Evolutionary conservation across 768 basidiomycete species (phyloP), one percentile per base, ranked within the genome.

Genomic region (Ramaria sp.): DNA sequence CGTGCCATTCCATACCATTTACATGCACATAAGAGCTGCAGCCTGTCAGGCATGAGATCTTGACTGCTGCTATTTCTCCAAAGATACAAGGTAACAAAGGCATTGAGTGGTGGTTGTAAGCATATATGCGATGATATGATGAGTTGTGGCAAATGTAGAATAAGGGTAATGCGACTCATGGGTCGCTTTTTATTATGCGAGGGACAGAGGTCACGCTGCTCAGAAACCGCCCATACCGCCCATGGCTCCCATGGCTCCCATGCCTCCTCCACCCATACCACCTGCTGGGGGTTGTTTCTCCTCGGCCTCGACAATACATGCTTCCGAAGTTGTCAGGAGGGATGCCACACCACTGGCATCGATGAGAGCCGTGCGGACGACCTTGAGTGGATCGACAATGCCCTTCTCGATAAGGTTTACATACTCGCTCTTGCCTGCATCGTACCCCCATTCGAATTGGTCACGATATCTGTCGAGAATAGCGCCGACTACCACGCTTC

Each of bases 311-410:
- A 97, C 93, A 41, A 98, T 80, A 68, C 89, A 88, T 42, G 82
- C 86, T 75, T 98, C 94, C 63, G 86, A 89, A 52, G 94, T 98
- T 49, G 92, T 92, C 71, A 97, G 74, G 69, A 98, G 73, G 60
- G 84, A 88, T 3, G 94, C 91, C n/a, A 97, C 94, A 66, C 95
- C 93, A 22, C 80, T 76, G 0, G 95, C 94, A 67, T 98, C 94
- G 1, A 94, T 83, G 30, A 97, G 76, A 1, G 92, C 92, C 2
- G 92, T 95, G 64, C 91, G 76, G 51, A 96, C 94, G 51, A 98
- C 95, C 81, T 95, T 95, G 59, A 94, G 75, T 1, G 93, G 94
- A 73, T 98, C 95, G 46, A 97, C 86, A 63, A 98, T 96, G 65
- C 95, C 95, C 30, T 82, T 78, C 70, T 84, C 78, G 73, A 97